Conservation (phyloP, 1,284 basidiomycete species). For the Pseudozyma flocculosa region DNA sequence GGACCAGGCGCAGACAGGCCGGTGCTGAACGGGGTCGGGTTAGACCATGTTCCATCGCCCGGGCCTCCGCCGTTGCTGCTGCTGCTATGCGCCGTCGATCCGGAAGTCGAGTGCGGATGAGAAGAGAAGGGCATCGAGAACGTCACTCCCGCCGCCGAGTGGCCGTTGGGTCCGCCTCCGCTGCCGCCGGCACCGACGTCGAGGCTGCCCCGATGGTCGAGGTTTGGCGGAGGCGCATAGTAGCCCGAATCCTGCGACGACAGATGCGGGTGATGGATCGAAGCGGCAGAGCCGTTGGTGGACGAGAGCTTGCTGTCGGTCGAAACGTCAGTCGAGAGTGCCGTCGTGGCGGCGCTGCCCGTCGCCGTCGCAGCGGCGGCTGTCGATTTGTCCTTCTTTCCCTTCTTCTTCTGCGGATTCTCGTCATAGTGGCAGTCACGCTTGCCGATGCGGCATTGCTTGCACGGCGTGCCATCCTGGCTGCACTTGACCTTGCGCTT, state of each 20-base stretch:
- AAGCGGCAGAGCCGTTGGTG: not conserved
- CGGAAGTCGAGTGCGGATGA: constrained; percentile 13
- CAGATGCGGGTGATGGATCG: too few relatives aligned
- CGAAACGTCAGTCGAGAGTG: not conserved
- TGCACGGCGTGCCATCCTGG: constrained; percentile 52
- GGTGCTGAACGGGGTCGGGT: constrained; percentile 23
- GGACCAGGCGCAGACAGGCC: constrained; percentile 16
- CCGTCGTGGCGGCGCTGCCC: not conserved
- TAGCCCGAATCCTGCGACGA: not conserved
- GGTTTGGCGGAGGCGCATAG: not conserved
- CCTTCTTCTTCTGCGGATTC: constrained; percentile 42
- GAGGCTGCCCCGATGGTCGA: not conserved
- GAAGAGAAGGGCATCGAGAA: constrained; percentile 35
- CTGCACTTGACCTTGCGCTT: constrained; percentile 53
- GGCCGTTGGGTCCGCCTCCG: not conserved
- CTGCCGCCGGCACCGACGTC: not conserved
- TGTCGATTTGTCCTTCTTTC: constrained; percentile 26
- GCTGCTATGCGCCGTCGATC: constrained; percentile 10
- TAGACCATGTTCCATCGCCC: constrained; percentile 16
- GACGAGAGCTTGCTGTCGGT: not conserved
- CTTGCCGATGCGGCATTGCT: constrained; percentile 50
- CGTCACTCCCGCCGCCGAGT: constrained; percentile 22
- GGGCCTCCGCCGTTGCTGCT: constrained; percentile 10
- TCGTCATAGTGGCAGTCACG: constrained; percentile 52
- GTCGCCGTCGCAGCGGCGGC: not conserved